phyloP scores from a whole-genome alignment of 2,329 filamentous ascomycete genomes.

The Epichloe typhina region DNA sequence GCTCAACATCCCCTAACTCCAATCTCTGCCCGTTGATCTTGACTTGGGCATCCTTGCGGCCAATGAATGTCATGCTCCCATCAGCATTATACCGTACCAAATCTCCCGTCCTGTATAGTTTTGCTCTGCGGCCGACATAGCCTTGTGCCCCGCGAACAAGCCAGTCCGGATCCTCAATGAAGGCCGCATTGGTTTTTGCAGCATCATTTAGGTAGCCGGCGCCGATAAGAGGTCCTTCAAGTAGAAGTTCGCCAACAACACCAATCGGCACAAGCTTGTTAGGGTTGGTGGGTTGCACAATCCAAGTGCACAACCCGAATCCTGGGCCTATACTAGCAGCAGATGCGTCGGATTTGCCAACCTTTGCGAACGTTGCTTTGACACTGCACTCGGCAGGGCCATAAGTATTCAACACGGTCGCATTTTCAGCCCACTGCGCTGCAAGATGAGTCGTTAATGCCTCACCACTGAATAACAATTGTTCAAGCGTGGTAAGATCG shows the following conservation, averaged over 20 bases:
- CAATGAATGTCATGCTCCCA: slow-evolving; percentile 26
- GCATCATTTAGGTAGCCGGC: slow-evolving; percentile 35
- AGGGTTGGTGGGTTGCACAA: background rate
- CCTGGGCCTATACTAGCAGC: slow-evolving; percentile 3
- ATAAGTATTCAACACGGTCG: slow-evolving; percentile 1
- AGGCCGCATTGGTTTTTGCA: slow-evolving; percentile 30
- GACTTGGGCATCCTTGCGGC: slow-evolving; percentile 39
- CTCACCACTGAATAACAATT: slow-evolving; percentile 1
- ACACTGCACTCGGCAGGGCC: slow-evolving; percentile 5
- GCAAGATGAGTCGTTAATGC: slow-evolving; percentile 2
- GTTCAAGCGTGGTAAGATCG: background rate
- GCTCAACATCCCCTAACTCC: slow-evolving; percentile 24
- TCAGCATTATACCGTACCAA: slow-evolving; percentile 25
- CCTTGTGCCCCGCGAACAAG: slow-evolving; percentile 1
- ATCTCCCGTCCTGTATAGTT: slow-evolving; percentile 34
- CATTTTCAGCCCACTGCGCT: background rate
- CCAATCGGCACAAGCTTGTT: slow-evolving; percentile 16
- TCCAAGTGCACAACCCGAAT: slow-evolving; percentile 3
- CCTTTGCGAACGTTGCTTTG: background rate
- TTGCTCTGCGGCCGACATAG: slow-evolving; percentile 5
- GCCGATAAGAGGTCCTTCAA: slow-evolving; percentile 32
- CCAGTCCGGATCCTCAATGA: slow-evolving; percentile 25
- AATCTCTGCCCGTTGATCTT: slow-evolving; percentile 41
- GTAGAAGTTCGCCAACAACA: slow-evolving; percentile 21
- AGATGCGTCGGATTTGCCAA: background rate